These are phyloP conservation scores for Solanum rostratum DNA, from an alignment of 257 asterid genomes.

Conservation along the genomic window DNA sequence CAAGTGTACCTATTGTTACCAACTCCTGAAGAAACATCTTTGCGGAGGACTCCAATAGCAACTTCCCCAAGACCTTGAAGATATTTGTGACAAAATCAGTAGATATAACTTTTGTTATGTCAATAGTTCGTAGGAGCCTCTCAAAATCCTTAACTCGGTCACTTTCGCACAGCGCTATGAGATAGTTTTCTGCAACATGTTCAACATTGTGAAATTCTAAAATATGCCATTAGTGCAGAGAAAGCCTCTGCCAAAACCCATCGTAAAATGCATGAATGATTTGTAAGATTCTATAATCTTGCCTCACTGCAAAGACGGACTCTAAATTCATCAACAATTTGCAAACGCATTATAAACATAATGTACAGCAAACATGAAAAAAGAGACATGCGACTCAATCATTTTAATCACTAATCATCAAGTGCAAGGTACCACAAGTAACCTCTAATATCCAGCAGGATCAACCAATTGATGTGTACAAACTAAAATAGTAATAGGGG, in stretches of 20 bases:
- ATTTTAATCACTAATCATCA: neutral
- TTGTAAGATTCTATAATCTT: neutral
- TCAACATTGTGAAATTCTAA: neutral
- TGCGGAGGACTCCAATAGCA: constrained; percentile 40
- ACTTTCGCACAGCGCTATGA: constrained; percentile 62
- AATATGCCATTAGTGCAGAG: neutral
- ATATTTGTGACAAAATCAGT: constrained; percentile 23
- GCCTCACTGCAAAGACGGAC: neutral
- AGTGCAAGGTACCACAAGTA: neutral
- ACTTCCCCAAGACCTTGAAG: constrained; percentile 69
- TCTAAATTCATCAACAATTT: neutral
- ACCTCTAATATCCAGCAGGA: neutral
- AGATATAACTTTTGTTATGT: constrained; percentile 51
- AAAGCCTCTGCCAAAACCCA: neutral
- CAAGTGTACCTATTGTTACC: constrained; percentile 47
- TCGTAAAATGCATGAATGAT: neutral
- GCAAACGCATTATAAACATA: neutral
- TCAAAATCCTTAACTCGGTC: constrained; percentile 39
- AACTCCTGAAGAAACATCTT: constrained; percentile 48
- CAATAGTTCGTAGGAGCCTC: constrained; percentile 47
- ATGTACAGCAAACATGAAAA: neutral
- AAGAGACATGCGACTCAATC: neutral
- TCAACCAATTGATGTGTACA: neutral
- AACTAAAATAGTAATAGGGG: neutral
- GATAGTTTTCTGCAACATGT: constrained; percentile 47